Percentiles rank a stretch among this genome's conserved stretches.
phyloP scores from a whole-genome alignment of 2,329 filamentous ascomycete species.

The Stagonosporopsis chrysanthemi region DNA sequence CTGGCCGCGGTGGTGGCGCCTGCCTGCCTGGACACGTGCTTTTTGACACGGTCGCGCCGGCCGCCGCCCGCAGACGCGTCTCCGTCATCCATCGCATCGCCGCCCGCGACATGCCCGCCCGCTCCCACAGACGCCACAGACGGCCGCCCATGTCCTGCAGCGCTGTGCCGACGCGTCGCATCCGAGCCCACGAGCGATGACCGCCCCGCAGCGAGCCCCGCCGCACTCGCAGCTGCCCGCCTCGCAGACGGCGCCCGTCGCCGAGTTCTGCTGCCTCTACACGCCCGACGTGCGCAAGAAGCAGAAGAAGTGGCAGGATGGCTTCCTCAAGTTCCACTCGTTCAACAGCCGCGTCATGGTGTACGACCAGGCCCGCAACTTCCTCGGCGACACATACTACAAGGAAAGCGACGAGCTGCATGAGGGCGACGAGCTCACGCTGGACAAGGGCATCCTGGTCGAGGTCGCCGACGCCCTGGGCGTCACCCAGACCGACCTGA shows the following conservation, averaged over 20 bases:
- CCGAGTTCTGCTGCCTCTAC: slow-evolving; percentile 86
- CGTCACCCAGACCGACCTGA: slow-evolving; percentile 77
- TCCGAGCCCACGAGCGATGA: neutral
- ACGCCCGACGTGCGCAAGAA: slow-evolving; percentile 86
- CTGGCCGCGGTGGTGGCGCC: too few species aligned
- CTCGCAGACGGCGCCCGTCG: slow-evolving; percentile 73
- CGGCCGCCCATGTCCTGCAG: slow-evolving; percentile 1
- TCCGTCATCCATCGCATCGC: too few species aligned
- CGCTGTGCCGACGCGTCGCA: neutral
- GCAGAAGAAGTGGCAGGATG: slow-evolving; percentile 94
- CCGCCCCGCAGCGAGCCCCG: neutral
- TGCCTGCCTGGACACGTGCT: too few species aligned
- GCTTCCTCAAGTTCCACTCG: slow-evolving; percentile 82
- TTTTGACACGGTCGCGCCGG: too few species aligned
- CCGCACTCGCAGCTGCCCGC: slow-evolving; percentile 41
- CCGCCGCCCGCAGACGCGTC: too few species aligned
- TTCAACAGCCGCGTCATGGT: slow-evolving; percentile 94
- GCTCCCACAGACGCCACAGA: neutral
- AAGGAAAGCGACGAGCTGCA: slow-evolving; percentile 71
- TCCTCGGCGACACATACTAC: slow-evolving; percentile 86
- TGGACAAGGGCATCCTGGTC: slow-evolving; percentile 80
- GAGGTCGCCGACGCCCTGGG: slow-evolving; percentile 81
- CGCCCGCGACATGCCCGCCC: too few species aligned
- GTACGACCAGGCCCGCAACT: slow-evolving; percentile 81
- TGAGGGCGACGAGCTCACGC: slow-evolving; percentile 81